Percentiles rank a stretch among this genome's conserved stretches.
Evolutionary conservation across 2,329 filamentous ascomycete genomes (phyloP).

Genomic region (Ploettnerulaceae sp.): DNA sequence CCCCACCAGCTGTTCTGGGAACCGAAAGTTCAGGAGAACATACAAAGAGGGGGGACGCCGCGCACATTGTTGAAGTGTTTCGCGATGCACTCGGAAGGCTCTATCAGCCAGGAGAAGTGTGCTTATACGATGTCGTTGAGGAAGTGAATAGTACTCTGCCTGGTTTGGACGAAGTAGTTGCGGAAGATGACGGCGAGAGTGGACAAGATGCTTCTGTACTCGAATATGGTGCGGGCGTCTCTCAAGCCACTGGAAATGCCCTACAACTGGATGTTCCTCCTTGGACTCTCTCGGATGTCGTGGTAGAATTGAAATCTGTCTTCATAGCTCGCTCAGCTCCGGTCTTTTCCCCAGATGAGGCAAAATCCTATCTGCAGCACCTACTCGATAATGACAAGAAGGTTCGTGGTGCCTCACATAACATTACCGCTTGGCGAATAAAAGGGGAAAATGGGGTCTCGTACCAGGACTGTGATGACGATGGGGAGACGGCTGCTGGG

Average conservation of each 20-base stretch:
- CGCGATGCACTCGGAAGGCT: constrained; percentile 60
- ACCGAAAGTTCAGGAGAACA: constrained; percentile 71
- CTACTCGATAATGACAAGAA: constrained; percentile 79
- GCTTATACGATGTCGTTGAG: constrained; percentile 87
- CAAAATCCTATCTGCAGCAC: constrained; percentile 65
- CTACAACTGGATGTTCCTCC: constrained; percentile 28
- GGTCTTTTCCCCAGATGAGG: constrained; percentile 66
- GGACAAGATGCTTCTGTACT: too few relatives aligned
- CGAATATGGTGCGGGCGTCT: too few relatives aligned
- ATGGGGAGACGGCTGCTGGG: constrained; percentile 91
- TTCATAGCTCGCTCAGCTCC: constrained; percentile 75
- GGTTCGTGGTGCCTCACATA: constrained; percentile 83
- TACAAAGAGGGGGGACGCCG: constrained; percentile 66
- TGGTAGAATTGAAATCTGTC: constrained; percentile 79
- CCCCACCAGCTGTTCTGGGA: constrained; percentile 67
- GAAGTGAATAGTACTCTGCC: constrained; percentile 46
- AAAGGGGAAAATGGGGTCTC: constrained; percentile 47
- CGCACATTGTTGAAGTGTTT: constrained; percentile 64
- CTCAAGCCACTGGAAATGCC: too few relatives aligned
- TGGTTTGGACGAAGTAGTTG: not conserved
- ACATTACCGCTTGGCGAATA: constrained; percentile 93
- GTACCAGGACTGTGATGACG: constrained; percentile 91
- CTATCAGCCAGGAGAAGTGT: constrained; percentile 71
- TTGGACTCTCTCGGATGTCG: constrained; percentile 71
- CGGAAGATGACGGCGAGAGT: not conserved